Evolutionary conservation across 2,329 filamentous ascomycete genomes (phyloP), one percentile per base, ranked within the genome.

Genomic region (Gnomoniopsis sp.): DNA sequence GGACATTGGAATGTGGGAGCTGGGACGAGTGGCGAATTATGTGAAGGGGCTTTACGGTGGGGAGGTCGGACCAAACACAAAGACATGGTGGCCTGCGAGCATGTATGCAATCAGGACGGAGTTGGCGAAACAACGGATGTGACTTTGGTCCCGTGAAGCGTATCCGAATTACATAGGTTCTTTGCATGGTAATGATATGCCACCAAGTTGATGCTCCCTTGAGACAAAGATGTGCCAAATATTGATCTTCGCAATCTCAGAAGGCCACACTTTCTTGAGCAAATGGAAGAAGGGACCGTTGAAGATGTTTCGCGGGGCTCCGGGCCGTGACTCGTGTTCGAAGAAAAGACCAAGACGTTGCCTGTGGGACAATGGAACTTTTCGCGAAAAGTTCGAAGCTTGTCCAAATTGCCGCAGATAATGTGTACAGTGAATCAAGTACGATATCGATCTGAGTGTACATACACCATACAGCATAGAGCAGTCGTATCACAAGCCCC

Each of bases 11-110:
- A 59, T 59, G 3, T 75, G 70, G 69, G 73, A 75, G 59, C 56
- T 75, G 30, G 60, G 63, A 0, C 59, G 69, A 23, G 59, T 72
- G 0, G 61, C 72, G 0, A 30, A 22, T 6, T 60, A 63, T 19
- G 30, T 68, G 57, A 52, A 55, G 3, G 26, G 53, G 50, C 55
- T 1, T 34, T 21, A 1, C 65, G 67, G 58, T 10, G 17, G 3
- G 33, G 8, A 7, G 47, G 47, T 55, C 11, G 64, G 58, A 46
- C 62, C 57, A 22, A 38, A 44, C 19, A 54, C 58, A 8, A 49
- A 63, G 19, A 56, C 61, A 8, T 75, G 73, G 73, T 75, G 73
- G 73, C 73, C 73, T 0, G 66, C 68, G 48, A 71, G 70, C 22
- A 75, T 75, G 70, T 67, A 65, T 41, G 60, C 63, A 36, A 57